Evolutionary conservation across 2,329 filamentous ascomycete species (phyloP), one percentile per base, ranked within the genome.

Genomic region (Diaporthe vexans): DNA sequence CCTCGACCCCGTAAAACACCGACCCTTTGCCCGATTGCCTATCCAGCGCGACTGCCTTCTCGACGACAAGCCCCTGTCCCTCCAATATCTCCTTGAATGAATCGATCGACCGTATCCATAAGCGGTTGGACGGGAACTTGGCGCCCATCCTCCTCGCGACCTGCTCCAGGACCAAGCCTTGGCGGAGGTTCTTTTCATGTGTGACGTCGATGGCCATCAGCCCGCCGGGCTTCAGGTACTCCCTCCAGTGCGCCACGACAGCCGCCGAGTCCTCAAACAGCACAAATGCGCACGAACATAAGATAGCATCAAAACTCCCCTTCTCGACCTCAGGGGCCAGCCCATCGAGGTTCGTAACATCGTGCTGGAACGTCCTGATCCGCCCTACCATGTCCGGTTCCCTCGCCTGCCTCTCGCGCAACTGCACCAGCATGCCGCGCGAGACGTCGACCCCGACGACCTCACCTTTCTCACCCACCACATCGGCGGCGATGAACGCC

Each of bases 241-340:
- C 75, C 54, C 67, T 76, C 82, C 82, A 84, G 43, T 79, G 76
- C 6, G 71, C 71, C 17, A 83, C 74, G 11, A 80, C 80, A 4
- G 63, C 51, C 1, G 77, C 76, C 1, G 81, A 80, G 3, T 80
- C 61, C 26, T 78, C 74, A 17, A 83, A 78, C 6, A 84, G 78
- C 10, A 83, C 79, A 59, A 84, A 82, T 1, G 81, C 81, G 72
- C 76, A 82, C 19, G 79, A 83, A 76, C 81, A 84, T n/a, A 83
- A 61, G 2, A 83, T 76, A 19, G 78, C 72, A 51, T 83, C 81
- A 46, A 83, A 83, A 11, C 61, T 76, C 13, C 69, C 76, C n/a
- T 76, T 77, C 3, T 74, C 57, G 9, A 81, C 67, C 26, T 72
- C 57, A 3, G 61, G 70, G 11, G 19, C 46, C 46, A 78, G 75